phyloP scores from a whole-genome alignment of 768 basidiomycete species.

The Mycena metata region DNA sequence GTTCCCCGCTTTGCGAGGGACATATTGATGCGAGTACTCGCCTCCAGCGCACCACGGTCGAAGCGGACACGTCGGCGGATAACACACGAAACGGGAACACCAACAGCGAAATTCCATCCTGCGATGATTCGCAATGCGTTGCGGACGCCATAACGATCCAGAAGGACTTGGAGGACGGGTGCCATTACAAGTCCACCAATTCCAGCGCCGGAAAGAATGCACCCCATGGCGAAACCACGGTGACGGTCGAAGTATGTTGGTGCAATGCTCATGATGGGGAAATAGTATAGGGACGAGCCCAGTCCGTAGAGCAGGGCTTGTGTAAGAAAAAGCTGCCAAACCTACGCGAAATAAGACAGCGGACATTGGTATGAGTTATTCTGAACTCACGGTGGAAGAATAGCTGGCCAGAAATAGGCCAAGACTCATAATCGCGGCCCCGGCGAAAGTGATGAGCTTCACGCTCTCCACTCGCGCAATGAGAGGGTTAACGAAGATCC shows the following conservation, averaged over 20 bases:
- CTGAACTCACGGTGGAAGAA: slow-evolving; percentile 46
- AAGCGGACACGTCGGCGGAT: slow-evolving; percentile 45
- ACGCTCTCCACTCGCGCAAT: slow-evolving; percentile 51
- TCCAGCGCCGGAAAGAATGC: slow-evolving; percentile 57
- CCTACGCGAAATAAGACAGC: slow-evolving; percentile 36
- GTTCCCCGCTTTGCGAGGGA: slow-evolving; percentile 55
- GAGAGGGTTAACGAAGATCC: slow-evolving; percentile 58
- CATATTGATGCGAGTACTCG: slow-evolving; percentile 50
- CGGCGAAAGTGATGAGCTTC: slow-evolving; percentile 51
- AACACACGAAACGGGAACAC: slow-evolving; percentile 53
- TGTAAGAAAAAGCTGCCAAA: slow-evolving; percentile 60
- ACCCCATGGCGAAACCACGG: slow-evolving; percentile 60
- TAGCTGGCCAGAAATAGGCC: slow-evolving; percentile 58
- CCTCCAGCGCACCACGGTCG: slow-evolving; percentile 25
- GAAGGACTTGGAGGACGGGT: slow-evolving; percentile 51
- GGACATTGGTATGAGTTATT: neutral
- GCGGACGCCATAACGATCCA: slow-evolving; percentile 51
- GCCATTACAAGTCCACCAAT: slow-evolving; percentile 61
- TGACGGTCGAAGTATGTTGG: slow-evolving; percentile 60
- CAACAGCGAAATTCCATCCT: slow-evolving; percentile 55
- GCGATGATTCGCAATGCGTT: slow-evolving; percentile 57
- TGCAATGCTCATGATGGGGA: slow-evolving; percentile 57
- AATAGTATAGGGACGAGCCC: slow-evolving; percentile 60
- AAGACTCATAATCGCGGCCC: slow-evolving; percentile 56
- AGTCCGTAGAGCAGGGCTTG: slow-evolving; percentile 59